A percentile compares a stretch with the other conserved stretches of the same genome.
Conservation (phyloP, 192 early-diverging fungal genomes). For the Geosiphon pyriformis region DNA sequence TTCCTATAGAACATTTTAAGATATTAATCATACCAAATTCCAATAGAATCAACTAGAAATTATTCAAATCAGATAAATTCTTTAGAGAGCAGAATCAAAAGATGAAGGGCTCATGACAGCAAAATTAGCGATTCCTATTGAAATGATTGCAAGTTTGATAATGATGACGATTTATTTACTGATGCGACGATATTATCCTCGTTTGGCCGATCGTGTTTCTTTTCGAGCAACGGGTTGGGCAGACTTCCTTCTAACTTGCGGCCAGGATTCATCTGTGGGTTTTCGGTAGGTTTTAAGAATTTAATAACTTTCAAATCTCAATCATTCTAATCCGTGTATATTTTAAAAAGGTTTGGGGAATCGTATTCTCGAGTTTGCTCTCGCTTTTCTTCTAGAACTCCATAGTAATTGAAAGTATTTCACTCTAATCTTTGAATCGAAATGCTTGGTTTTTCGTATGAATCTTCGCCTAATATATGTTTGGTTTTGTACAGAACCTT, state of each 20-base stretch:
- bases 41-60: no score
- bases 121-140: neutral
- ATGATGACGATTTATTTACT: neutral
- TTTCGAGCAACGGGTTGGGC: neutral
- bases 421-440: neutral
- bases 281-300: conserved; percentile 1
- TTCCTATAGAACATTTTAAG: no score
- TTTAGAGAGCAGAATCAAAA: no score
- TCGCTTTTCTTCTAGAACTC: neutral
- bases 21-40: no score
- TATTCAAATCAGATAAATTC: no score
- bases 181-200: neutral
- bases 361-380: neutral
- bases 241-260: neutral
- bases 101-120: no score
- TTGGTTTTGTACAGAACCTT: conserved; percentile 1
- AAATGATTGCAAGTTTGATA: neutral
- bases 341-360: conserved; percentile 4
- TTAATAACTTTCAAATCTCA: neutral
- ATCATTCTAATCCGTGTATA: no score
- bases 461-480: no score
- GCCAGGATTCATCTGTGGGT: neutral
- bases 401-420: conserved; percentile 10
- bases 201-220: conserved; percentile 9
- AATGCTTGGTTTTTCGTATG: neutral